Evolutionary conservation across 352 stramenopile species (phyloP), one percentile per base, ranked within the genome.

Genomic region (Phytophthora rubi): DNA sequence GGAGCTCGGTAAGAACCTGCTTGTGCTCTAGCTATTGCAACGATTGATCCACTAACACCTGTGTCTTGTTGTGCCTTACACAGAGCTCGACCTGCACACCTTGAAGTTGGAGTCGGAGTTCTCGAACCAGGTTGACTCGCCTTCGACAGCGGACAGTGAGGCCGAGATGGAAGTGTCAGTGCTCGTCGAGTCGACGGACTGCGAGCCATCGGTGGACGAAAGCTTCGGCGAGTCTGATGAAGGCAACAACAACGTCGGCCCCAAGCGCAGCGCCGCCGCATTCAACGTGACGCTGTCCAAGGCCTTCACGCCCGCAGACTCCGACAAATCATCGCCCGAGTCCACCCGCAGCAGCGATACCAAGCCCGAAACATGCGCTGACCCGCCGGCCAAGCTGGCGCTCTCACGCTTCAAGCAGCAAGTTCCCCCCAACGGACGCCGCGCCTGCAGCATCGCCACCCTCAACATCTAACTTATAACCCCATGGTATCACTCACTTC

Each of bases 61-160:
- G 4, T 23, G 0, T 18, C 32, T 48, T 70, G 9, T 37, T 45
- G 47, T 44, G 23, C 3, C 16, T 52, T 48, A 56, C 10, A 26
- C 51, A 79, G 71, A 74, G 13, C 57, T 82, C n/a, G 70, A 86
- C 18, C 28, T 83, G 47, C 70, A 71, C 39, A 65, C 67, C 15
- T 37, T 72, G 30, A 33, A 56, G 28, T 18, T 68, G 47, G 48
- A 69, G 26, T 79, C 68, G 16, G 51, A 73, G 23, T 85, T 70
- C 21, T 90, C 82, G 13, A 91, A 91, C 65, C 83, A 90, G 44
- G 82, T 70, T 44, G 35, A 89, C 42, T 83, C 80, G 6, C 72
- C 70, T 6, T 42, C 23, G 42, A 59, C 48, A 9, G 58, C 44
- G 21, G 49, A n/a, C 7, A 75, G 56, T 15, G 51, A 74, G 18